Conservation (phyloP, 2,329 filamentous ascomycete genomes). For the Camillea tinctor region DNA sequence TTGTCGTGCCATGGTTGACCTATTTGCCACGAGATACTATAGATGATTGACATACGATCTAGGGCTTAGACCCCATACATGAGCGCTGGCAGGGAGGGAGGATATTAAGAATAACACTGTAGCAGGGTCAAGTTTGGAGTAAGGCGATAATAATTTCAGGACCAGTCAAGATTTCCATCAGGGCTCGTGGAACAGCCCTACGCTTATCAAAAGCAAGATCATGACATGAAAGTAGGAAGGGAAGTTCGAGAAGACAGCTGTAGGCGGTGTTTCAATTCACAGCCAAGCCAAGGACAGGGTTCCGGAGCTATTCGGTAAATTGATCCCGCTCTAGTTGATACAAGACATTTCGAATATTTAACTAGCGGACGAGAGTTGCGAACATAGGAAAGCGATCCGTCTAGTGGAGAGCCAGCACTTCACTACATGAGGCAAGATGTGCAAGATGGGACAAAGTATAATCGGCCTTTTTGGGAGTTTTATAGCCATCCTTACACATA, state of each 20-base stretch:
- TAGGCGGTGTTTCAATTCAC: background rate
- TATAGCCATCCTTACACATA: background rate
- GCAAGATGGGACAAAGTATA: background rate
- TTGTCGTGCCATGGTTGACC: conserved; percentile 23
- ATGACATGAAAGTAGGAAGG: background rate
- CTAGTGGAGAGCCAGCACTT: background rate
- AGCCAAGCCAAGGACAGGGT: background rate
- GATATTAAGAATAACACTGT: conserved; percentile 2
- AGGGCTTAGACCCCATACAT: background rate
- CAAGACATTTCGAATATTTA: background rate
- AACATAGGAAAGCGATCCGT: conserved; percentile 1
- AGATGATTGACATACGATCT: conserved; percentile 17
- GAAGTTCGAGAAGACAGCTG: background rate
- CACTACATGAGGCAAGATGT: conserved; percentile 11
- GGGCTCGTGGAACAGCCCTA: background rate
- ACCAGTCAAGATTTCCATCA: conserved; percentile 4
- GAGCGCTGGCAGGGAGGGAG: background rate
- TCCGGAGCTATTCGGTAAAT: background rate
- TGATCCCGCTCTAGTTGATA: background rate
- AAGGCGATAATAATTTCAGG: conserved; percentile 6
- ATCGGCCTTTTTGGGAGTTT: background rate
- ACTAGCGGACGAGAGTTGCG: background rate
- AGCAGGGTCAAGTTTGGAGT: conserved; percentile 24
- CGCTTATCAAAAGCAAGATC: background rate
- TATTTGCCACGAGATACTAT: conserved; percentile 19